A percentile compares a stretch with the other conserved stretches of the same genome.
Evolutionary conservation across 2,329 filamentous ascomycete genomes (phyloP).

Genomic region (Alternaria viburni): DNA sequence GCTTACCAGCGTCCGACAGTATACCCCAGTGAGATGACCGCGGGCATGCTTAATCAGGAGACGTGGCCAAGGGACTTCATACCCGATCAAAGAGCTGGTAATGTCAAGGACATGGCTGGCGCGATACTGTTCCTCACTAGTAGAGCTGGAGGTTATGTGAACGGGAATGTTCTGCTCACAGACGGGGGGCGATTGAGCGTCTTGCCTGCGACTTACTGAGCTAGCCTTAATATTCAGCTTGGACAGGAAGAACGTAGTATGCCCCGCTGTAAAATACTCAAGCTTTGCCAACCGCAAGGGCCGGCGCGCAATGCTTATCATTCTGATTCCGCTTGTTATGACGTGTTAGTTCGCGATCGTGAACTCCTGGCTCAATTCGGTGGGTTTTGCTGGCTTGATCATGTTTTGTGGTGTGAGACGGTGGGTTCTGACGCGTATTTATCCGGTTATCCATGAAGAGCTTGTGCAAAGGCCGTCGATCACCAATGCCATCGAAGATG

Average conservation of each 20-base stretch:
- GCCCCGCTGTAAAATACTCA: neutral
- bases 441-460: neutral
- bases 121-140: conserved; percentile 52
- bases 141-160: conserved; percentile 50
- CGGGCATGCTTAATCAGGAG: neutral
- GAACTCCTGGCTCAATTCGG: neutral
- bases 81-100: conserved; percentile 45
- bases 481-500: neutral
- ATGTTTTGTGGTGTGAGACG: neutral
- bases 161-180: conserved; percentile 17
- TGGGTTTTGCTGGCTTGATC: neutral
- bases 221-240: neutral
- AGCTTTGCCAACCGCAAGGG: neutral
- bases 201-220: conserved; percentile 19
- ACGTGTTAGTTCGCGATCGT: neutral
- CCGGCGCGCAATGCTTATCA: neutral
- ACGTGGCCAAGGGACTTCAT: conserved; percentile 9
- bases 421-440: neutral
- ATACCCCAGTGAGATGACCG: conserved; percentile 23
- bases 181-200: conserved; percentile 22
- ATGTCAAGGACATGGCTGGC: conserved; percentile 52
- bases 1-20: conserved; percentile 2
- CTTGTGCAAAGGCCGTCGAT: neutral
- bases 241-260: neutral
- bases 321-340: no score